These are phyloP conservation scores for Centella asiatica DNA, from an alignment of 129 eudicot genomes.

Conservation along the genomic window DNA sequence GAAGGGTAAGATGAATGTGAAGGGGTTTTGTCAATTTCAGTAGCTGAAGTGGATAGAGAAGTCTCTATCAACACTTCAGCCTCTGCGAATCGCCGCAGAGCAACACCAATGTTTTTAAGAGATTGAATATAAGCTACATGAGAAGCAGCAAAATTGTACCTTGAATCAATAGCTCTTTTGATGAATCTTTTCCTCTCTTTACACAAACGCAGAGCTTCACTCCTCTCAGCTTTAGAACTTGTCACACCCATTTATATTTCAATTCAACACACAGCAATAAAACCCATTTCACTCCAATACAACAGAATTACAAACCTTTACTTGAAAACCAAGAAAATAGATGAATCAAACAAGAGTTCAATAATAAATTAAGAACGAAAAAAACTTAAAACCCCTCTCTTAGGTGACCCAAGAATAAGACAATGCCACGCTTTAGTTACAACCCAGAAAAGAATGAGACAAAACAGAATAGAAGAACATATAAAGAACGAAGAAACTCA, in stretches of 20 bases:
- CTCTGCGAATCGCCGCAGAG: conserved; percentile 72
- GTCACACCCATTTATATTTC: conserved; percentile 55
- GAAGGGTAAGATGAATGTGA: conserved; percentile 65
- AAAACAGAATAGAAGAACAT: not conserved
- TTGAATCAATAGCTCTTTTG: conserved; percentile 73
- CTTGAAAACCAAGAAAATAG: not conserved
- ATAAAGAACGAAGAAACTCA: not conserved
- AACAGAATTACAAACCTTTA: not conserved
- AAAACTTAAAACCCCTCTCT: no score
- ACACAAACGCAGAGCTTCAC: conserved; percentile 76
- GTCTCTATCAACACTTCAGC: conserved; percentile 62
- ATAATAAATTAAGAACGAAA: no score
- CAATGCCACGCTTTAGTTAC: no score
- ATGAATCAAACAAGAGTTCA: not conserved
- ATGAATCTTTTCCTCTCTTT: conserved; percentile 70
- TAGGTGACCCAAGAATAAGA: no score
- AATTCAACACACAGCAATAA: not conserved
- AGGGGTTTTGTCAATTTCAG: conserved; percentile 61
- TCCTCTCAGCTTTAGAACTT: conserved; percentile 58
- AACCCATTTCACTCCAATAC: not conserved
- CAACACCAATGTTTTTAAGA: conserved; percentile 54
- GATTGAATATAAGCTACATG: conserved; percentile 78
- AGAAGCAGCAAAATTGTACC: conserved; percentile 85
- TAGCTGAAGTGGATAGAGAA: conserved; percentile 27
- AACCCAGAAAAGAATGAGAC: no score